Percentiles rank a stretch among this genome's conserved stretches.
Evolutionary conservation across 2,329 filamentous ascomycete genomes (phyloP).

Genomic region (Zopfia rhizophila): DNA sequence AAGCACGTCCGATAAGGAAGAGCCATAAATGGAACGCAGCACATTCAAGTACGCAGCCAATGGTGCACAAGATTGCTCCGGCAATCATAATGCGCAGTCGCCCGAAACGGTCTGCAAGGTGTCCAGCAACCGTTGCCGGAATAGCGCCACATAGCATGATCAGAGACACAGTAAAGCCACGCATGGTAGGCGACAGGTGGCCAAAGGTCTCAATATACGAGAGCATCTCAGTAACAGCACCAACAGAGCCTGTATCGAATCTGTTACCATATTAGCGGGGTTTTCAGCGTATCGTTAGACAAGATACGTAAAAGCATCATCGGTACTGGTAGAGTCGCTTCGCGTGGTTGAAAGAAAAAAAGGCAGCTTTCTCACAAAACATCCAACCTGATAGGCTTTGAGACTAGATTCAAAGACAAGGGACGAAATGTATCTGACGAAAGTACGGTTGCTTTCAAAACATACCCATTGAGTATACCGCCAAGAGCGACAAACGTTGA

Average conservation of each 20-base stretch:
- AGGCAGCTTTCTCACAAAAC: too few species aligned
- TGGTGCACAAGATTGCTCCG: slow-evolving; percentile 63
- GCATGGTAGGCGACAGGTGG: slow-evolving; percentile 61
- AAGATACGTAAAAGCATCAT: too few species aligned
- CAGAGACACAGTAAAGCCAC: slow-evolving; percentile 68
- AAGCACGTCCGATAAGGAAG: slow-evolving; percentile 65
- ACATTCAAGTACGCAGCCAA: slow-evolving; percentile 65
- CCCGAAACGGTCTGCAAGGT: slow-evolving; percentile 66
- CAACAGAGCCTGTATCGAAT: slow-evolving; percentile 66
- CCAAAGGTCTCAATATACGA: slow-evolving; percentile 63
- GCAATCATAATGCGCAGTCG: slow-evolving; percentile 61
- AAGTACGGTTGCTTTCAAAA: too few species aligned
- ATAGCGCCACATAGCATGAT: slow-evolving; percentile 67
- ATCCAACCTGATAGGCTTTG: too few species aligned
- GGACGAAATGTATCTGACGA: too few species aligned
- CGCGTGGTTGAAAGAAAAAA: too few species aligned
- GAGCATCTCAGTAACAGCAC: slow-evolving; percentile 68
- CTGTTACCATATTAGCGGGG: slow-evolving; percentile 17
- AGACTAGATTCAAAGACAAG: too few species aligned
- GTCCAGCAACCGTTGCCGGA: slow-evolving; percentile 66
- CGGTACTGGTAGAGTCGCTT: too few species aligned
- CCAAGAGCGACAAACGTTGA: too few species aligned
- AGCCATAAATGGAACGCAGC: slow-evolving; percentile 59
- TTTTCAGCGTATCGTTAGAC: too few species aligned
- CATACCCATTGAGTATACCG: too few species aligned